phyloP scores from a whole-genome alignment of 2,329 filamentous ascomycete species.

The Biscogniauxia sp. region DNA sequence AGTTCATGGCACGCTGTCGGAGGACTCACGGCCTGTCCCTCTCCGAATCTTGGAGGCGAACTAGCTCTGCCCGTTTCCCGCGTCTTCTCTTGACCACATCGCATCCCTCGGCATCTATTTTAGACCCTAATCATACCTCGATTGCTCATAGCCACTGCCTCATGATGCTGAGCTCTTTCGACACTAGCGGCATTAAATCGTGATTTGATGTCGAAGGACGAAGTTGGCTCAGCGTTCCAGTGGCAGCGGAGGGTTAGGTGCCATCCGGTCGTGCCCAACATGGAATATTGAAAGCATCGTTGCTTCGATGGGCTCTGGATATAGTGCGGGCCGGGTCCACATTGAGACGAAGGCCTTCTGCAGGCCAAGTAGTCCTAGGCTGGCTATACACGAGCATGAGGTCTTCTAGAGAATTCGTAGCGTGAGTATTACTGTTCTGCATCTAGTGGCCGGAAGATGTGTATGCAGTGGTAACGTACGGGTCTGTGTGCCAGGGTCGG shows the following conservation, averaged over 20 bases:
- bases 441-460: constrained; percentile 4
- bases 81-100: not conserved
- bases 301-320: constrained; percentile 63
- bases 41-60: constrained; percentile 4
- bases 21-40: constrained; percentile 5
- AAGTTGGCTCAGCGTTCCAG: constrained; percentile 48
- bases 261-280: constrained; percentile 67
- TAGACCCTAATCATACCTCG: constrained; percentile 51
- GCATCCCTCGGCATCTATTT: constrained; percentile 4
- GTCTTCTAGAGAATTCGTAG: constrained; percentile 39
- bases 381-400: constrained; percentile 45
- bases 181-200: constrained; percentile 22
- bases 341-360: constrained; percentile 48
- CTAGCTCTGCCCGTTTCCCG: not conserved
- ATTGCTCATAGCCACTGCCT: constrained; percentile 61
- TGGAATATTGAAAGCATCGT: constrained; percentile 70
- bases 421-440: constrained; percentile 26
- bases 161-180: constrained; percentile 47
- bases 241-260: constrained; percentile 63
- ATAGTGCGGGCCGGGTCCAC: constrained; percentile 55
- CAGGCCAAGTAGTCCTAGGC: constrained; percentile 34
- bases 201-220: constrained; percentile 54
- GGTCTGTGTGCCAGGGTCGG: constrained; percentile 50
- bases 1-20: constrained; percentile 6
- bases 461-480: constrained; percentile 42